These are phyloP conservation scores for Blakeslea trispora DNA, from an alignment of 371 early-diverging fungal genomes.

Conservation along the genomic window DNA sequence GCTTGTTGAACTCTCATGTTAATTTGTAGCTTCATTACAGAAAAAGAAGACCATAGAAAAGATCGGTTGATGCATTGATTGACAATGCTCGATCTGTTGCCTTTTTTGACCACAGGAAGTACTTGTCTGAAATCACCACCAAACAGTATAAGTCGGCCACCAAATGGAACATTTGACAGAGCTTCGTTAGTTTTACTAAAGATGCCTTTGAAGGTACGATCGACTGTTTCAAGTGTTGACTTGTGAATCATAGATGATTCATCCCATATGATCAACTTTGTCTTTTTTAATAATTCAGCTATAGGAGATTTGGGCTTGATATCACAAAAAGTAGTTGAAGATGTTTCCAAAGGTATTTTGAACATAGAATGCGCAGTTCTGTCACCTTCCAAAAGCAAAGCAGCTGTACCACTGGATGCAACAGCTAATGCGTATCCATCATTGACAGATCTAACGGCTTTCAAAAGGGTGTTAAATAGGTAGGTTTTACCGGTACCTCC, in stretches of 20 bases:
- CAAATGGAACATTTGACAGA: constrained; percentile 28
- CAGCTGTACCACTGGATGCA: constrained; percentile 29
- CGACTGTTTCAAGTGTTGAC: constrained; percentile 25
- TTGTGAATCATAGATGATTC: constrained; percentile 22
- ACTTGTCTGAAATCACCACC: constrained; percentile 27
- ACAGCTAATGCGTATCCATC: constrained; percentile 2
- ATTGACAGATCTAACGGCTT: background rate
- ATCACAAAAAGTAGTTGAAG: constrained; percentile 13
- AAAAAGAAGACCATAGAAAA: constrained; percentile 3
- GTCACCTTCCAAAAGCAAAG: constrained; percentile 23
- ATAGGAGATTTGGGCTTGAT: background rate
- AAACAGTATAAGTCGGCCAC: constrained; percentile 28
- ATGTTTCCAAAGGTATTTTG: constrained; percentile 16
- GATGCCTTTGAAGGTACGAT: constrained; percentile 23
- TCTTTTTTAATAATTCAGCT: constrained; percentile 8
- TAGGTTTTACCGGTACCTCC: constrained; percentile 16
- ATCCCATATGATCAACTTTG: constrained; percentile 27
- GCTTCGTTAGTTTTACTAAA: constrained; percentile 6
- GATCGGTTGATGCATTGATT: constrained; percentile 11
- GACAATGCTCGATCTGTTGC: constrained; percentile 7
- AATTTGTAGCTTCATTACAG: no score
- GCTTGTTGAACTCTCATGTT: constrained; percentile 8
- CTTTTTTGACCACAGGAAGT: constrained; percentile 19
- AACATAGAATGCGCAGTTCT: constrained; percentile 27
- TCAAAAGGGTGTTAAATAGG: background rate